A percentile compares a stretch with the other conserved stretches of the same genome.
These are phyloP conservation scores for Hippophae rhamnoides DNA, from an alignment of 306 rosid genomes.

Conservation along the genomic window DNA sequence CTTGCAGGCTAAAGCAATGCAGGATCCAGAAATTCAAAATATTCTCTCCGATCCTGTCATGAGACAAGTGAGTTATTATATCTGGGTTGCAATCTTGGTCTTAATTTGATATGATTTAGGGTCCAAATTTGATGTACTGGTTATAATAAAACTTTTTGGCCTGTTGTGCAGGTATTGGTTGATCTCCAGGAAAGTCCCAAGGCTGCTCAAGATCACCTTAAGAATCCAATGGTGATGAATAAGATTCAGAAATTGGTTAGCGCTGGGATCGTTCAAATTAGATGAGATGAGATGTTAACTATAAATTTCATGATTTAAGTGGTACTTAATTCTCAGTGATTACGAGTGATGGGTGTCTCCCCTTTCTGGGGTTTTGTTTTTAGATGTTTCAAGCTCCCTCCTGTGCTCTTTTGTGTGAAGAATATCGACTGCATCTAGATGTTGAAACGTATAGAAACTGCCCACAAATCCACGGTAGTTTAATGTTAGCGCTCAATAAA, in stretches of 20 bases:
- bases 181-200: slow-evolving; percentile 96
- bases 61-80: slow-evolving; percentile 67
- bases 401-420: no score
- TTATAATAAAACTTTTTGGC: slow-evolving; percentile 7
- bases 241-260: slow-evolving; percentile 87
- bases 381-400: no score
- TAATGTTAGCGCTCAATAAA: no score
- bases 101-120: no score
- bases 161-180: slow-evolving; percentile 60
- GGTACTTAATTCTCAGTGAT: slow-evolving; percentile 18
- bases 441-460: no score
- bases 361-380: no score
- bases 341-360: slow-evolving; percentile 6
- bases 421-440: no score
- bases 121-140: no score
- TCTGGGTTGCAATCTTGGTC: no score
- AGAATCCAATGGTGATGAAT: slow-evolving; percentile 92
- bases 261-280: slow-evolving; percentile 91
- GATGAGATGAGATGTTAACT: slow-evolving; percentile 18
- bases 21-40: slow-evolving; percentile 94
- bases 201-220: slow-evolving; percentile 88
- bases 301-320: slow-evolving; percentile 1
- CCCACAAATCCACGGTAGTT: no score
- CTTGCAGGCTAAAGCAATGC: slow-evolving; percentile 86
- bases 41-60: slow-evolving; percentile 95